These are phyloP conservation scores for Sugiyamaella grinbergsii DNA, from an alignment of 1,139 yeast species.

Conservation along the genomic window DNA sequence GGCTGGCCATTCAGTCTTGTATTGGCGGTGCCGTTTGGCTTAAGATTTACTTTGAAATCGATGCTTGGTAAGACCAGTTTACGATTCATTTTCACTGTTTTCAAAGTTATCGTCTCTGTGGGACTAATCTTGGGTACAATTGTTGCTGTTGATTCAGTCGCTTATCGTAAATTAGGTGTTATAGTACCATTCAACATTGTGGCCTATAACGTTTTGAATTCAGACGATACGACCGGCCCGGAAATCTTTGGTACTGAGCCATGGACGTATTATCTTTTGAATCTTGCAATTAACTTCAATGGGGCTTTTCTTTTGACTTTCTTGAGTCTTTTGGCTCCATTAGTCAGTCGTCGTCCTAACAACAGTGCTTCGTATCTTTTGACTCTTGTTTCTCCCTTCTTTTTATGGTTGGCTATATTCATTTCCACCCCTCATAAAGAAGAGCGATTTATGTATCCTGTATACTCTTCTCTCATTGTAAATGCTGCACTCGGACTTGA, in stretches of 20 bases:
- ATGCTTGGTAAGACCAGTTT: neutral
- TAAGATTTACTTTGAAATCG: constrained; percentile 29
- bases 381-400: constrained; percentile 46
- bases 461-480: constrained; percentile 67
- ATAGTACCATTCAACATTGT: constrained; percentile 84
- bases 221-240: constrained; percentile 72
- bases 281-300: constrained; percentile 74
- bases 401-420: constrained; percentile 70
- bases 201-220: constrained; percentile 75
- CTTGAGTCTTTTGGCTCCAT: constrained; percentile 42
- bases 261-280: constrained; percentile 68
- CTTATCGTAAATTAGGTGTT: constrained; percentile 57
- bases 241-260: constrained; percentile 91
- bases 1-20: constrained; percentile 93
- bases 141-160: constrained; percentile 60
- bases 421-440: constrained; percentile 86
- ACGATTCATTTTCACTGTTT: constrained; percentile 1
- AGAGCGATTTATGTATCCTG: constrained; percentile 85
- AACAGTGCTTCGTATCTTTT: constrained; percentile 12
- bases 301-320: constrained; percentile 53
- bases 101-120: constrained; percentile 16
- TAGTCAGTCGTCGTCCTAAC: constrained; percentile 21
- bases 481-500: constrained; percentile 59
- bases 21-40: constrained; percentile 59
- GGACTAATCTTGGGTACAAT: constrained; percentile 38